Evolutionary conservation across 2,329 filamentous ascomycete genomes (phyloP).

Genomic region (Magnaporthiopsis incrustans): DNA sequence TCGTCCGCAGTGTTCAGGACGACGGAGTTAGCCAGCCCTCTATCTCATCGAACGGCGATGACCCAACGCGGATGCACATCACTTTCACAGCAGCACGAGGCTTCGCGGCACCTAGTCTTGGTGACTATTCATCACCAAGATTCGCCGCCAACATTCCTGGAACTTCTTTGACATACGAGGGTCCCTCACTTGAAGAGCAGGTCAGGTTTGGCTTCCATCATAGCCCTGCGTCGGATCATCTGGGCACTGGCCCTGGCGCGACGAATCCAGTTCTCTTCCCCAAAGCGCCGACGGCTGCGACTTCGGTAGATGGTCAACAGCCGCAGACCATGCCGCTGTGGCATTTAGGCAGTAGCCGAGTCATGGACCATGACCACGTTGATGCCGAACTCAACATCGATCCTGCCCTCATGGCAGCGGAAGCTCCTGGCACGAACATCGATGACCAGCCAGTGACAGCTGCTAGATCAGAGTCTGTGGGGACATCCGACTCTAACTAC

Average conservation of each 20-base stretch:
- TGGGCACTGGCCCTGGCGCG: not conserved
- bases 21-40: not conserved
- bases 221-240: slow-evolving; percentile 4
- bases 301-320: not conserved
- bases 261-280: not conserved
- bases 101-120: not conserved
- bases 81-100: not conserved
- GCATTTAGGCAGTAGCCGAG: slow-evolving; percentile 9
- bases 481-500: slow-evolving; percentile 5
- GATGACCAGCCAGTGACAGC: slow-evolving; percentile 15
- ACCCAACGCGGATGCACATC: not conserved
- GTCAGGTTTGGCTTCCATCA: slow-evolving; percentile 23
- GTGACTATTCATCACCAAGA: slow-evolving; percentile 6
- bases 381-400: slow-evolving; percentile 7
- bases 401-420: slow-evolving; percentile 1
- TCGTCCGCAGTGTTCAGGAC: not conserved
- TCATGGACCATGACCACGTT: slow-evolving; percentile 9
- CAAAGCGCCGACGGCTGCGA: not conserved
- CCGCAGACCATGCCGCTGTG: slow-evolving; percentile 9
- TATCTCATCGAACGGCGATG: not conserved
- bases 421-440: slow-evolving; percentile 3
- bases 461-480: slow-evolving; percentile 10
- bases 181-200: slow-evolving; percentile 16
- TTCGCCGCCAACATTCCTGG: slow-evolving; percentile 1
- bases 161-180: not conserved